Evolutionary conservation across 176 grass and related monocot species (phyloP), one percentile per base, ranked within the genome.

Genomic region (Musa itinerans): DNA sequence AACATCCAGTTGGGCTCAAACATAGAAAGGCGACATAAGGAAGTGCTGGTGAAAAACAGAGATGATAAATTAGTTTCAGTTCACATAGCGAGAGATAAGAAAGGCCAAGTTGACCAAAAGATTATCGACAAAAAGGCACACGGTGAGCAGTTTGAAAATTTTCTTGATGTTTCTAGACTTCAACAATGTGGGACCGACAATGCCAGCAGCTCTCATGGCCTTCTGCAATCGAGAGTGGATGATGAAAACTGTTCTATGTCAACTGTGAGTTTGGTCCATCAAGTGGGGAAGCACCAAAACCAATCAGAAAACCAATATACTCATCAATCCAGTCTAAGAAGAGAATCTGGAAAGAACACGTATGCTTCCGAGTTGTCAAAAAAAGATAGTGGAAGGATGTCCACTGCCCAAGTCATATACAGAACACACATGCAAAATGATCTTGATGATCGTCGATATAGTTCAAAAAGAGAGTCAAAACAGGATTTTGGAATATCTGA

Each of bases 21-120:
- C 29, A 50, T 19, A 22, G 15, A 22, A 3, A 79, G 52, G 25
- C 66, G 20, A 48, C 54, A 58, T 69, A 52, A 55, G 19, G 51
- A 78, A 56, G 9, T 20, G 10, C 43, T 26, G 23, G 24, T 69
- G 8, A 78, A 57, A 26, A 53, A 79, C 14, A 79, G 24, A 54
- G 65, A 79, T 53, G 66, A 69, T 79, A 55, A 53, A 58, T 15
- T 83, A 58, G 89, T 77, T 83, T 81, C 80, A 74, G 80, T 77
- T 89, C 80, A 87, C 54, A 62, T 88, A 76, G 80, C 65, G 74
- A 84, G 81, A 78, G 92, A 92, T 64, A 90, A 87, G 14, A 85
- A 48, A 79, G 92, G 69, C 59, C 78, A 80, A 67, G 63, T 83
- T 83, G 90, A 89, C 63, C 77, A 97, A 65, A 77, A 80, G 78